A percentile compares a stretch with the other conserved stretches of the same genome.
Evolutionary conservation across 495 filamentous ascomycete genomes (phyloP).

Genomic region (Annulohypoxylon moriforme): DNA sequence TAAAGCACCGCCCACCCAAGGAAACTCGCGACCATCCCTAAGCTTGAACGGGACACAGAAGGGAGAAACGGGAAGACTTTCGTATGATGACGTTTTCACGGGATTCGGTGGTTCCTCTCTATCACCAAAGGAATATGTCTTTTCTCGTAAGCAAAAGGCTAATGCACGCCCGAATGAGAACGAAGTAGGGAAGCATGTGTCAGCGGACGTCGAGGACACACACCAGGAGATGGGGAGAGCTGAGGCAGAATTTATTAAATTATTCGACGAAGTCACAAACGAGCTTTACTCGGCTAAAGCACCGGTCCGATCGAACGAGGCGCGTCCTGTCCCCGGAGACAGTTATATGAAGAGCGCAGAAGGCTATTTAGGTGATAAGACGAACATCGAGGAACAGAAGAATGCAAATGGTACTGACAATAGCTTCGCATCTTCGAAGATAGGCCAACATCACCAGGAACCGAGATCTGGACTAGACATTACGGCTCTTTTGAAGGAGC

Average conservation of each 20-base stretch:
- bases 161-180: background rate
- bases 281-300: background rate
- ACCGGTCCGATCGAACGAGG: background rate
- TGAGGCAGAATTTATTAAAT: conserved; percentile 10
- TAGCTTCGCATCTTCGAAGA: background rate
- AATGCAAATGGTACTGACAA: background rate
- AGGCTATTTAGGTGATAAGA: background rate
- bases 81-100: conserved; percentile 33
- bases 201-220: background rate
- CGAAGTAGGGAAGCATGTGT: background rate
- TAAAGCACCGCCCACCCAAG: background rate
- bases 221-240: conserved; percentile 12
- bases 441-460: background rate
- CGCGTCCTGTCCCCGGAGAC: background rate
- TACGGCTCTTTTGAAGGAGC: background rate
- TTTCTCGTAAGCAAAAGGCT: background rate
- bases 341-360: background rate
- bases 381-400: conserved; percentile 6
- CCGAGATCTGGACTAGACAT: background rate
- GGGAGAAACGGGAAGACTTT: conserved; percentile 39
- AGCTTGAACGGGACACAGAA: conserved; percentile 3
- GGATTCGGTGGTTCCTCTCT: background rate
- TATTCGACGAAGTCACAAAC: conserved; percentile 14
- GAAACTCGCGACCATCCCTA: background rate
- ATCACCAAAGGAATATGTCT: background rate